A percentile compares a stretch with the other conserved stretches of the same genome.
These are phyloP conservation scores for Neoboletus subvelutipes DNA, from an alignment of 768 basidiomycete species.

Conservation along the genomic window DNA sequence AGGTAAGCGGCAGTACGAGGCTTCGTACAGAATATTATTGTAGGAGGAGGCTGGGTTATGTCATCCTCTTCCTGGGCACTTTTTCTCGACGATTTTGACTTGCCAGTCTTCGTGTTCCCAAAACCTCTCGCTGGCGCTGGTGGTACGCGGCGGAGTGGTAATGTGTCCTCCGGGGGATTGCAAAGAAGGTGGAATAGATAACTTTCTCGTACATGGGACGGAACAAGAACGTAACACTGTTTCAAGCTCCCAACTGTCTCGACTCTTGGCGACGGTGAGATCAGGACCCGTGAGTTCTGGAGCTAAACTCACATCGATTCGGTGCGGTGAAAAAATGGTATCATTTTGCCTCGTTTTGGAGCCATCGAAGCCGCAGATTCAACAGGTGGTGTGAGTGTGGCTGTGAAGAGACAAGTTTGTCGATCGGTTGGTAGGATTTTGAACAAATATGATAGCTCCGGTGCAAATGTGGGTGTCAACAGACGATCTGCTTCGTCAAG, in stretches of 20 bases:
- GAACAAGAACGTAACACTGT: conserved; percentile 89
- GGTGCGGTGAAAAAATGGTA: conserved; percentile 84
- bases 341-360: conserved; percentile 79
- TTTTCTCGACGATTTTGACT: conserved; percentile 36
- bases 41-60: conserved; percentile 82
- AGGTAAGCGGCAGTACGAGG: conserved; percentile 90
- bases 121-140: conserved; percentile 41
- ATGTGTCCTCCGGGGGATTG: conserved; percentile 80
- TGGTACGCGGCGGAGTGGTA: conserved; percentile 61
- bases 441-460: conserved; percentile 81
- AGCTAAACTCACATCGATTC: conserved; percentile 57
- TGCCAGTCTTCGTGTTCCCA: conserved; percentile 30
- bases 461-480: conserved; percentile 83
- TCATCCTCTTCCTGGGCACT: conserved; percentile 42
- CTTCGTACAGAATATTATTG: conserved; percentile 90
- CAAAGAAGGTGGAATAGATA: conserved; percentile 90
- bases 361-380: conserved; percentile 70
- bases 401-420: conserved; percentile 97
- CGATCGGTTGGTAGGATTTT: conserved; percentile 72
- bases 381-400: conserved; percentile 87
- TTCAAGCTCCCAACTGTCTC: conserved; percentile 88
- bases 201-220: conserved; percentile 89
- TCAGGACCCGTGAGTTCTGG: background rate
- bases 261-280: conserved; percentile 46
- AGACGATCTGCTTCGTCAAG: conserved; percentile 96